Conservation (phyloP, 2,329 filamentous ascomycete species). For the Epichloe brachyelytri region DNA sequence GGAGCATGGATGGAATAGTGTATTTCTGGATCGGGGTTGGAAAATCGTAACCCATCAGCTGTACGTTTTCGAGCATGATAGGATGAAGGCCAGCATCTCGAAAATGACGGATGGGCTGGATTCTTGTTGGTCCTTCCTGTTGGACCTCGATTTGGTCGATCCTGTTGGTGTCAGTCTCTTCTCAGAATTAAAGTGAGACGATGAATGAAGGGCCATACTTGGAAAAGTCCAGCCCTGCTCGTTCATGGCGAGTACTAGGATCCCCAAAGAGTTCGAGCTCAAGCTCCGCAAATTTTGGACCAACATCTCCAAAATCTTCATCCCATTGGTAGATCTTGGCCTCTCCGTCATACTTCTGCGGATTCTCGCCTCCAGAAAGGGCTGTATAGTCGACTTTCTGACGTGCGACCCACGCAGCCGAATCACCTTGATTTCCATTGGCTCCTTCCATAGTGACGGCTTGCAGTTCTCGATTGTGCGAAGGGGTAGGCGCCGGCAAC, state of each 20-base stretch:
- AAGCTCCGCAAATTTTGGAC: conserved; percentile 54
- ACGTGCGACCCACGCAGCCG: conserved; percentile 29
- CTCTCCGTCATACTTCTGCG: conserved; percentile 34
- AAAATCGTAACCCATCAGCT: conserved; percentile 53
- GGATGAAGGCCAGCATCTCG: conserved; percentile 74
- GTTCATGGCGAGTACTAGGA: conserved; percentile 32
- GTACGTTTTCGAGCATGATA: conserved; percentile 64
- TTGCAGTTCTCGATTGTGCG: no score
- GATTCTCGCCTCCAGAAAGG: conserved; percentile 6
- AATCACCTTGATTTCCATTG: background rate
- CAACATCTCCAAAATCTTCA: conserved; percentile 77
- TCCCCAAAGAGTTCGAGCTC: conserved; percentile 64
- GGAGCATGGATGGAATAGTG: conserved; percentile 64
- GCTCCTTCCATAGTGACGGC: background rate
- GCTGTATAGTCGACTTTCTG: conserved; percentile 35
- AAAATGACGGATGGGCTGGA: conserved; percentile 45
- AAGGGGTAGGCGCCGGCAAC: no score
- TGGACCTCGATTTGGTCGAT: conserved; percentile 40
- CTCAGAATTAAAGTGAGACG: background rate
- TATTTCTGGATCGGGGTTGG: conserved; percentile 86
- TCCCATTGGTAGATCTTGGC: conserved; percentile 70
- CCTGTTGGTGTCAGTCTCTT: conserved; percentile 20
- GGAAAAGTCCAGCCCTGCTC: conserved; percentile 49
- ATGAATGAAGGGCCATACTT: conserved; percentile 32
- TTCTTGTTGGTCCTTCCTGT: conserved; percentile 42